A percentile compares a stretch with the other conserved stretches of the same genome.
Conservation (phyloP, 2,329 filamentous ascomycete genomes). For the Hypoxylon sp. region DNA sequence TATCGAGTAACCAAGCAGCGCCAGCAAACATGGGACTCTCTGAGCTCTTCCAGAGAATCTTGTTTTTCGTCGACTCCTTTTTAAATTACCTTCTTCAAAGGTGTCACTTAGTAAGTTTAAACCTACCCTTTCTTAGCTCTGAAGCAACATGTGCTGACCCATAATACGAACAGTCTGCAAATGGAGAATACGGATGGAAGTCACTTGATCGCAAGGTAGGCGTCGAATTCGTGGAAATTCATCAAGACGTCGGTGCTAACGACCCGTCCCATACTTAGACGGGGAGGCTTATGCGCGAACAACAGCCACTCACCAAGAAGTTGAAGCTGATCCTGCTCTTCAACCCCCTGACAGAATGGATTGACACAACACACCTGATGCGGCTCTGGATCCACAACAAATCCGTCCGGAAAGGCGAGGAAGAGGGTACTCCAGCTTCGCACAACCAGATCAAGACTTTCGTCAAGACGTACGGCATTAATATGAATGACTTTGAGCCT, state of each 20-base stretch:
- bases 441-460: constrained; percentile 57
- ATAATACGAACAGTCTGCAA: constrained; percentile 19
- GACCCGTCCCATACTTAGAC: constrained; percentile 44
- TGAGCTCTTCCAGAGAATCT: constrained; percentile 5
- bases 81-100: constrained; percentile 22
- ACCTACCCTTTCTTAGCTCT: not conserved
- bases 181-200: constrained; percentile 37
- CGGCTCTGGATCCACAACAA: constrained; percentile 57
- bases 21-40: constrained; percentile 1
- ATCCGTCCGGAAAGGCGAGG: constrained; percentile 49
- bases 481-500: constrained; percentile 58
- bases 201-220: constrained; percentile 38
- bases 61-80: constrained; percentile 21
- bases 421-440: constrained; percentile 53
- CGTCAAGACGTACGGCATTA: constrained; percentile 56
- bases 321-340: constrained; percentile 60
- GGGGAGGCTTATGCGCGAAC: constrained; percentile 56
- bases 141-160: constrained; percentile 7
- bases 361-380: constrained; percentile 57
- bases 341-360: constrained; percentile 59
- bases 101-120: constrained; percentile 23
- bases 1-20: not conserved
- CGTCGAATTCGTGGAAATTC: not conserved
- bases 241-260: not conserved
- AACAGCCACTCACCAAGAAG: constrained; percentile 59